Evolutionary conservation across 2,329 filamentous ascomycete genomes (phyloP).

Genomic region (Lecanicillium sp.): DNA sequence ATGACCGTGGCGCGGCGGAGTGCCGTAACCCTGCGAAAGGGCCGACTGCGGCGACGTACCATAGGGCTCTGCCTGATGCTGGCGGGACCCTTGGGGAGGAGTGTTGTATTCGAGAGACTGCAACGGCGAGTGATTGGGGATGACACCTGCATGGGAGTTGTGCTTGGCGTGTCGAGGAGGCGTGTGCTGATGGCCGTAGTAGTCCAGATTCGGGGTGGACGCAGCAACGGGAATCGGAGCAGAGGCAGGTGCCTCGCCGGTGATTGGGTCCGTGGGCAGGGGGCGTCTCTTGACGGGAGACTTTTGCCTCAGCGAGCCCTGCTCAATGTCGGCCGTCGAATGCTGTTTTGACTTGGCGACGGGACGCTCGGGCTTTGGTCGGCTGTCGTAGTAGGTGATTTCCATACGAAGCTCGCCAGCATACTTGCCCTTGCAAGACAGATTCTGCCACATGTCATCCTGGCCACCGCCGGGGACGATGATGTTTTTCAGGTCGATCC

Average conservation of each 20-base stretch:
- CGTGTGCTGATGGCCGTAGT: conserved; percentile 29
- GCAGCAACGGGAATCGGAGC: conserved; percentile 12
- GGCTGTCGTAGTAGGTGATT: conserved; percentile 89
- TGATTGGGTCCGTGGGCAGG: conserved; percentile 70
- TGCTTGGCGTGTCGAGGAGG: conserved; percentile 39
- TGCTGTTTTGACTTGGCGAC: conserved; percentile 45
- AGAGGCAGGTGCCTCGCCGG: conserved; percentile 36
- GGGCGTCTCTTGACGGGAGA: conserved; percentile 74
- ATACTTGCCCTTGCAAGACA: conserved; percentile 88
- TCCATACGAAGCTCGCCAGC: conserved; percentile 92
- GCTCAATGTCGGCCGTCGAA: conserved; percentile 26
- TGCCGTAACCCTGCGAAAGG: conserved; percentile 11
- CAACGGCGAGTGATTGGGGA: conserved; percentile 45
- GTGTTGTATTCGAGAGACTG: conserved; percentile 45
- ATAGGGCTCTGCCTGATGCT: conserved; percentile 29
- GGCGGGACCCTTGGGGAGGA: conserved; percentile 25
- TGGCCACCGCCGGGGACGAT: conserved; percentile 85
- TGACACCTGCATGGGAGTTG: conserved; percentile 27
- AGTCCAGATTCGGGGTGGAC: conserved; percentile 28
- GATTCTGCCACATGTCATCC: conserved; percentile 82
- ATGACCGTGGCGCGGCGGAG: conserved; percentile 21
- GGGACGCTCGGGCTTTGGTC: conserved; percentile 71
- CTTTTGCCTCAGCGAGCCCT: conserved; percentile 36
- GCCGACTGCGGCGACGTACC: conserved; percentile 23
- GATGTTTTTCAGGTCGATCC: conserved; percentile 75